Evolutionary conservation across 2,329 filamentous ascomycete species (phyloP).

Genomic region (Verruconis gallopava): DNA sequence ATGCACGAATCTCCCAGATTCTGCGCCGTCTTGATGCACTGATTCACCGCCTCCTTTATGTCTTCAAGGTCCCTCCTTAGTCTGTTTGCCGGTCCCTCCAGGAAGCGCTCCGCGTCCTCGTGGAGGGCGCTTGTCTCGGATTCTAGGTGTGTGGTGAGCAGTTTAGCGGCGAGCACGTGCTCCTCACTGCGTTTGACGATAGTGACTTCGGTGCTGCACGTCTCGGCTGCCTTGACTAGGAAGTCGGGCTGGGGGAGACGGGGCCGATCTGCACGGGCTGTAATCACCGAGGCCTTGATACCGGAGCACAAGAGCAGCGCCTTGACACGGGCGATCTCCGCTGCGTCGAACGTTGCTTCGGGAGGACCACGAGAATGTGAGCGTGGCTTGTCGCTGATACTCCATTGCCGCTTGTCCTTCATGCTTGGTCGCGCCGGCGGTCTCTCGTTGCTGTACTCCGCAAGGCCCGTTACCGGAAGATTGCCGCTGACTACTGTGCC

Average conservation of each 20-base stretch:
- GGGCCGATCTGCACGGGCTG: conserved; percentile 45
- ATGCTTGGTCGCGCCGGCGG: conserved; percentile 22
- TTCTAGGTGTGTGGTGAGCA: conserved; percentile 37
- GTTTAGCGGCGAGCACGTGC: conserved; percentile 39
- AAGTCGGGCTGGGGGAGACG: conserved; percentile 21
- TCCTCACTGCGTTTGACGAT: conserved; percentile 38
- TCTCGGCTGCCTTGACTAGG: conserved; percentile 28
- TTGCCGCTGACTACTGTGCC: conserved; percentile 19
- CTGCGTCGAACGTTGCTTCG: conserved; percentile 3
- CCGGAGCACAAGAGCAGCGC: conserved; percentile 70
- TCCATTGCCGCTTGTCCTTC: conserved; percentile 41
- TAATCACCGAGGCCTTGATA: conserved; percentile 68
- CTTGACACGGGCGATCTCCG: conserved; percentile 69
- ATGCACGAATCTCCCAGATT: conserved; percentile 59
- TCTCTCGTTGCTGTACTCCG: conserved; percentile 1
- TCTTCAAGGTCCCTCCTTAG: conserved; percentile 27
- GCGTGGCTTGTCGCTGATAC: conserved; percentile 34
- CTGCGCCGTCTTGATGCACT: neutral
- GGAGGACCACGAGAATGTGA: conserved; percentile 1
- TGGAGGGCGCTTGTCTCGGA: conserved; percentile 33
- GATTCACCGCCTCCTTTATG: neutral
- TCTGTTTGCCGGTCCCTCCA: conserved; percentile 27
- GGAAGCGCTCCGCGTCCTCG: conserved; percentile 36
- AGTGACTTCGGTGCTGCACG: conserved; percentile 31
- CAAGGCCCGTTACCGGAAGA: conserved; percentile 20